Evolutionary conservation across 768 basidiomycete genomes (phyloP).

Genomic region (Tricholoma terreum): DNA sequence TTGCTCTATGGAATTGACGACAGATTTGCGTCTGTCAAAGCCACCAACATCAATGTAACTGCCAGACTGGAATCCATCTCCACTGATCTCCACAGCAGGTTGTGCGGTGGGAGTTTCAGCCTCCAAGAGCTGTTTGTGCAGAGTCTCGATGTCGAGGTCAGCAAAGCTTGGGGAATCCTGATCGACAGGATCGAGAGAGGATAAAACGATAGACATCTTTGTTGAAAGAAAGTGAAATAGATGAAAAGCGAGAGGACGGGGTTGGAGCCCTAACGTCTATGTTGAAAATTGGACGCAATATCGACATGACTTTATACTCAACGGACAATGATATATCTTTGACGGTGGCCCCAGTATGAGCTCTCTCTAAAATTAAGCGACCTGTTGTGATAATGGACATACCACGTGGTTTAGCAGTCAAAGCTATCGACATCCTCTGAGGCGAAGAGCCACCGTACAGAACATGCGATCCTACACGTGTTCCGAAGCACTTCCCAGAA

Average conservation of each 20-base stretch:
- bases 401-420: not conserved
- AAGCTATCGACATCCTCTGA: too few species aligned
- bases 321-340: not conserved
- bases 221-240: too few species aligned
- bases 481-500: too few species aligned
- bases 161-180: not conserved
- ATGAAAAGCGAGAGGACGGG: not conserved
- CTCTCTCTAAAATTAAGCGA: not conserved
- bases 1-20: not conserved
- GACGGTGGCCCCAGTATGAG: not conserved
- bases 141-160: not conserved
- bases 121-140: constrained; percentile 1
- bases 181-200: not conserved
- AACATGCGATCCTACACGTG: too few species aligned
- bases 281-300: not conserved
- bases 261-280: not conserved
- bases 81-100: not conserved
- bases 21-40: not conserved
- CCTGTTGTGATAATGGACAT: not conserved
- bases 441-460: too few species aligned
- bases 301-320: not conserved
- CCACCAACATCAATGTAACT: not conserved
- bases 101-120: not conserved
- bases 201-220: not conserved
- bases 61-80: not conserved